phyloP scores from a whole-genome alignment of 495 filamentous ascomycete genomes.

The Penicillium alfredii region DNA sequence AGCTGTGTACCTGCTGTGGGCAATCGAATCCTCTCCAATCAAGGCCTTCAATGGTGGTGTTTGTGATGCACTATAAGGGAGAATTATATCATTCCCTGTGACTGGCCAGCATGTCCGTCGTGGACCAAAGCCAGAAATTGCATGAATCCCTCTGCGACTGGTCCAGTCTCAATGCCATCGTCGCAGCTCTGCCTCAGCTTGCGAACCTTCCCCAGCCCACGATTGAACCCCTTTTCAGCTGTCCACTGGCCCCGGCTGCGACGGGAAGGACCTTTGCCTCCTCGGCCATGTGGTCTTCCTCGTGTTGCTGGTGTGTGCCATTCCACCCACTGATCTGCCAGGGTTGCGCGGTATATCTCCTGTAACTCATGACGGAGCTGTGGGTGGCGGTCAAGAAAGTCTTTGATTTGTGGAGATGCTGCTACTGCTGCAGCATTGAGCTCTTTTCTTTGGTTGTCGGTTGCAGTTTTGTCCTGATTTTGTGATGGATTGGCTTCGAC shows the following conservation, averaged over 20 bases:
- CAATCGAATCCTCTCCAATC: no score
- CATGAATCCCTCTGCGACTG: slow-evolving; percentile 35
- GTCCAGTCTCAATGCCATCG: slow-evolving; percentile 31
- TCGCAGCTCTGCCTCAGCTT: slow-evolving; percentile 37
- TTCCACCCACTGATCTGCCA: slow-evolving; percentile 42
- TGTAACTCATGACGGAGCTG: slow-evolving; percentile 43
- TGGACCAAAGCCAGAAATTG: slow-evolving; percentile 36
- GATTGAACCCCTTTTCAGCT: slow-evolving; percentile 42
- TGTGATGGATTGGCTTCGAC: slow-evolving; percentile 5
- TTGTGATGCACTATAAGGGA: no score
- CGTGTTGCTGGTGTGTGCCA: slow-evolving; percentile 16
- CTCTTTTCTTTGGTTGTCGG: slow-evolving; percentile 7
- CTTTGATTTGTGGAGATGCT: slow-evolving; percentile 40
- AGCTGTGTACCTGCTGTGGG: no score
- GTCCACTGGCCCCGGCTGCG: slow-evolving; percentile 38
- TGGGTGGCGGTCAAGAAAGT: slow-evolving; percentile 49
- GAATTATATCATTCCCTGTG: no score
- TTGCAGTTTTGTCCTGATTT: neutral
- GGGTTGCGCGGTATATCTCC: slow-evolving; percentile 48
- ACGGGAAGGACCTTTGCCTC: slow-evolving; percentile 33
- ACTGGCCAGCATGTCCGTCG: slow-evolving; percentile 10
- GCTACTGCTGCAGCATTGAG: slow-evolving; percentile 17
- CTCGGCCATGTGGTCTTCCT: slow-evolving; percentile 34
- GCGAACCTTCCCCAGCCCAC: slow-evolving; percentile 36
- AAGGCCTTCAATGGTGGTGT: no score